phyloP scores from a whole-genome alignment of 345 rosid genomes.

The Arabidopsis suecica region DNA sequence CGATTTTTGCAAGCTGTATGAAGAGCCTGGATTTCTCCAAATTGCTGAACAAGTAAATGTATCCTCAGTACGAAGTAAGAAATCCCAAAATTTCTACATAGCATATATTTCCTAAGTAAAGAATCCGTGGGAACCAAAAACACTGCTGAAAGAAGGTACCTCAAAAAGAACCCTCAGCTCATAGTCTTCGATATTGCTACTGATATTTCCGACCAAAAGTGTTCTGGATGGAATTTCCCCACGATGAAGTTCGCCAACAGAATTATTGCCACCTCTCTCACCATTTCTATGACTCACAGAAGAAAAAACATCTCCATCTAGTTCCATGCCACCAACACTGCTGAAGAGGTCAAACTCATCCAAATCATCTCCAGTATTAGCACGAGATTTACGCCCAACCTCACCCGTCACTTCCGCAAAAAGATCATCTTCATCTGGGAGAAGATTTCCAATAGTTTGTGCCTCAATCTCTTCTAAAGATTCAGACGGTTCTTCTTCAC shows the following conservation, averaged over 20 bases:
- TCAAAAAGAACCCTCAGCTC: conserved; percentile 82
- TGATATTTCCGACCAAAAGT: conserved; percentile 81
- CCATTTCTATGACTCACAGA: conserved; percentile 48
- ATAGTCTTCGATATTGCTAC: conserved; percentile 75
- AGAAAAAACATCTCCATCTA: conserved; percentile 69
- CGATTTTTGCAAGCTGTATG: conserved; percentile 82
- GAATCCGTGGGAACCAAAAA: conserved; percentile 22
- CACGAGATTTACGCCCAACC: conserved; percentile 51
- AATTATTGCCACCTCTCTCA: conserved; percentile 55
- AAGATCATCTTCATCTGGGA: conserved; percentile 91
- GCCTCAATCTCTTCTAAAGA: conserved; percentile 87
- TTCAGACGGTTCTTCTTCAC: conserved; percentile 70
- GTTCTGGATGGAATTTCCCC: conserved; percentile 84
- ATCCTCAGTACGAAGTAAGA: conserved; percentile 14
- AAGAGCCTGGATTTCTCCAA: conserved; percentile 82
- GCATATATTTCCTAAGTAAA: conserved; percentile 1
- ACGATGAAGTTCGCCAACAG: conserved; percentile 60
- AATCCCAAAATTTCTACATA: neutral
- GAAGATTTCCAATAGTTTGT: conserved; percentile 86
- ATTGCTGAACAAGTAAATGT: conserved; percentile 59
- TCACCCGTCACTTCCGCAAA: conserved; percentile 83
- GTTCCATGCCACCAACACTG: conserved; percentile 93
- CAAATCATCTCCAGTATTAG: conserved; percentile 61
- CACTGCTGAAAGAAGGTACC: conserved; percentile 55
- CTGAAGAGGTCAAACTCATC: conserved; percentile 91